Conservation (phyloP, 2,329 filamentous ascomycete genomes). For the Penicillium rolfsii region DNA sequence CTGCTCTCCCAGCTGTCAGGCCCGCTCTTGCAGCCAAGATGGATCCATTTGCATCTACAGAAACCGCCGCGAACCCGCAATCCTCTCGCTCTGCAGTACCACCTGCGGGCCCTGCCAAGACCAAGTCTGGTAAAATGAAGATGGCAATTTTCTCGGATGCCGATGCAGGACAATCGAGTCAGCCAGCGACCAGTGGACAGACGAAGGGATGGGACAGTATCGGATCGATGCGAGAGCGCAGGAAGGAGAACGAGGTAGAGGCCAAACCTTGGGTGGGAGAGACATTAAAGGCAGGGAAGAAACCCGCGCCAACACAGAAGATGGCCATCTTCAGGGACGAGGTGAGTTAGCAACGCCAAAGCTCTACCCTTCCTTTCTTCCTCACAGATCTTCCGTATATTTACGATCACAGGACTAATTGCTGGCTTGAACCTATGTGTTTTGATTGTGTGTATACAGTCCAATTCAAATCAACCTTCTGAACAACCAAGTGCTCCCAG, state of each 20-base stretch:
- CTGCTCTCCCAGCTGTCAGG: conserved; percentile 79
- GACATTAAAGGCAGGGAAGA: conserved; percentile 83
- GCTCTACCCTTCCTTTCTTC: conserved; percentile 35
- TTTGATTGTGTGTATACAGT: conserved; percentile 58
- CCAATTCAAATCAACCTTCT: conserved; percentile 44
- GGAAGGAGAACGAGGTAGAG: conserved; percentile 89
- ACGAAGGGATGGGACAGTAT: conserved; percentile 90
- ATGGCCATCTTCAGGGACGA: conserved; percentile 93
- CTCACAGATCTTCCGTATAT: conserved; percentile 63
- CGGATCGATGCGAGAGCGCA: conserved; percentile 80
- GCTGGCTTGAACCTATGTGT: conserved; percentile 50
- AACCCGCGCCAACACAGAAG: conserved; percentile 75
- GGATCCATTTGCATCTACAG: conserved; percentile 71
- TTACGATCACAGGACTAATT: conserved; percentile 98
- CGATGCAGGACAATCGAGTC: conserved; percentile 61
- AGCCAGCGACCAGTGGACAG: conserved; percentile 56
- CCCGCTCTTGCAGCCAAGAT: conserved; percentile 83
- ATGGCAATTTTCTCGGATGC: conserved; percentile 88
- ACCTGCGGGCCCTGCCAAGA: conserved; percentile 52
- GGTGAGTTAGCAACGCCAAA: conserved; percentile 66
- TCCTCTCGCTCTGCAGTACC: conserved; percentile 58
- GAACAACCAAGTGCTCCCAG: conserved; percentile 48
- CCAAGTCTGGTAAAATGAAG: conserved; percentile 75
- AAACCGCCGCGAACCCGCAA: conserved; percentile 66
- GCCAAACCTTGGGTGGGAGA: conserved; percentile 91